phyloP scores from a whole-genome alignment of 495 filamentous ascomycete species.

The Ramalina peruviana region DNA sequence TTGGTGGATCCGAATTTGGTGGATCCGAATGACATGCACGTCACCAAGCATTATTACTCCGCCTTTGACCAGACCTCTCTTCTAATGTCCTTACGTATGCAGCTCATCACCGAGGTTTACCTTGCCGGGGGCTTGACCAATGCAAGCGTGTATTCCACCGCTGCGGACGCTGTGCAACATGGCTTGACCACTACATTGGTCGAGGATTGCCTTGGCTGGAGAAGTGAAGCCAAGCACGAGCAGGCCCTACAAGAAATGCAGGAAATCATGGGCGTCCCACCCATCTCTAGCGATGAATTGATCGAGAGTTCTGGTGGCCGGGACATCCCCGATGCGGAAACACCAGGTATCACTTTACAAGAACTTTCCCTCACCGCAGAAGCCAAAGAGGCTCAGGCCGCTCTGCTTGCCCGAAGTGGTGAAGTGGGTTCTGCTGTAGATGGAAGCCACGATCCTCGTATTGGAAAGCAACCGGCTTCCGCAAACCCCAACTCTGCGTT shows the following conservation, averaged over 20 bases:
- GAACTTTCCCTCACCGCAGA: constrained; percentile 6
- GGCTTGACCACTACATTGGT: constrained; percentile 75
- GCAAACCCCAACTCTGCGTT: neutral
- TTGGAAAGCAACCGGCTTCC: neutral
- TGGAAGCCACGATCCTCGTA: neutral
- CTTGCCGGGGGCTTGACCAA: constrained; percentile 85
- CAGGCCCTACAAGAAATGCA: constrained; percentile 64
- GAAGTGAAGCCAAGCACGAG: constrained; percentile 55
- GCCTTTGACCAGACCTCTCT: constrained; percentile 65
- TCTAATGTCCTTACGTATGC: constrained; percentile 54
- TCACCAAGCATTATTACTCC: constrained; percentile 78
- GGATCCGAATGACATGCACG: constrained; percentile 44
- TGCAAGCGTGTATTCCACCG: constrained; percentile 81
- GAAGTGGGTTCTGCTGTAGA: neutral
- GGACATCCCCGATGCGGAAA: constrained; percentile 21
- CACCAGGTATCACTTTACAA: constrained; percentile 16
- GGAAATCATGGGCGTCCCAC: constrained; percentile 59
- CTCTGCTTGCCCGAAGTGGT: neutral
- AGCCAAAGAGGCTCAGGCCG: neutral
- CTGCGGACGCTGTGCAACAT: constrained; percentile 75
- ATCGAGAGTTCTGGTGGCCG: constrained; percentile 28
- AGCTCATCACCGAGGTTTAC: constrained; percentile 81
- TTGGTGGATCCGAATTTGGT: too few species aligned
- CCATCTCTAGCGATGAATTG: constrained; percentile 44
- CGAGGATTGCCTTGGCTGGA: constrained; percentile 81